These are phyloP conservation scores for Ambrosia artemisiifolia DNA, from an alignment of 129 eudicot genomes.

Conservation along the genomic window DNA sequence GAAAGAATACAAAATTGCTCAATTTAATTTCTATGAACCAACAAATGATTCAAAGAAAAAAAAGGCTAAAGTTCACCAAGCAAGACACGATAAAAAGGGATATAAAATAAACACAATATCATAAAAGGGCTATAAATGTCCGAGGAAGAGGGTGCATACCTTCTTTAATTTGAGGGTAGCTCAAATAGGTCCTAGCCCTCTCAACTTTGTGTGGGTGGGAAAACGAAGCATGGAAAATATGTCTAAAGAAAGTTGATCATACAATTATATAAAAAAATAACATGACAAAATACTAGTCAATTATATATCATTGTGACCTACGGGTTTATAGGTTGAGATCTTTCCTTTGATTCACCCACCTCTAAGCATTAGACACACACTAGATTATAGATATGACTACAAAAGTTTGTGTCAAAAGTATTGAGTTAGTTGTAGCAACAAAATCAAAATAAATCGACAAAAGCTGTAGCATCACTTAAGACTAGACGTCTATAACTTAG, in stretches of 20 bases:
- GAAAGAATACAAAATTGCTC: neutral
- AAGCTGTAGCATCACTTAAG: no score
- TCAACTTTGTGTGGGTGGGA: conserved; percentile 17
- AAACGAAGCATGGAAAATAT: conserved; percentile 19
- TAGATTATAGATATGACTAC: neutral
- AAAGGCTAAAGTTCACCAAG: conserved; percentile 1
- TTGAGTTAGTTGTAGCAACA: no score
- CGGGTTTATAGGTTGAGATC: conserved; percentile 13
- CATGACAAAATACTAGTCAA: conserved; percentile 20
- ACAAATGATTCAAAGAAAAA: neutral
- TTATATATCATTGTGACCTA: conserved; percentile 4
- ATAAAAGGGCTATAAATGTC: conserved; percentile 33
- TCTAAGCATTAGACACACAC: neutral
- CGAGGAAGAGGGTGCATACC: conserved; percentile 39
- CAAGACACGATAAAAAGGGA: conserved; percentile 2
- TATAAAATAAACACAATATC: conserved; percentile 30
- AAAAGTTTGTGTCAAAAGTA: neutral
- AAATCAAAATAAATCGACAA: neutral
- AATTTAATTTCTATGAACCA: neutral
- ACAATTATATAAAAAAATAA: neutral
- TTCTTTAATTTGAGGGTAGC: conserved; percentile 22
- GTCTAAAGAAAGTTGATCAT: conserved; percentile 14
- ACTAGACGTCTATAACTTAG: no score
- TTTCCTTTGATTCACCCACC: neutral
- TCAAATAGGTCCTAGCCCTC: conserved; percentile 19